Percentiles rank a stretch among this genome's conserved stretches.
Conservation (phyloP, 225 moss, liverwort and hornwort species). For the Rhytidiadelphus loreus region DNA sequence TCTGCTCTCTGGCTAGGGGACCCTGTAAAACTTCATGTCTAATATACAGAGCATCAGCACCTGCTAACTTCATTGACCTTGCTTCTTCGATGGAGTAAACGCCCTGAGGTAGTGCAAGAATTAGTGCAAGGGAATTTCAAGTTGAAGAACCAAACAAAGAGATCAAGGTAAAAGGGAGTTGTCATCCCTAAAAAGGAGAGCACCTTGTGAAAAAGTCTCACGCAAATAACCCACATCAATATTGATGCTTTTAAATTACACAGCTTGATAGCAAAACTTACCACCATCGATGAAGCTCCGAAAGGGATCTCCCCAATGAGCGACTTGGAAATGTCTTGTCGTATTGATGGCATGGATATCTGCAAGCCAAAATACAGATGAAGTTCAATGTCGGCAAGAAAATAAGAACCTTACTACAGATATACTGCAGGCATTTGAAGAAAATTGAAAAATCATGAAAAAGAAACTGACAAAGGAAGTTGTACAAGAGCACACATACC, state of each 20-base stretch:
- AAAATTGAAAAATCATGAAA: neutral
- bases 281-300: slow-evolving; percentile 84
- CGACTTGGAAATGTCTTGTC: slow-evolving; percentile 77
- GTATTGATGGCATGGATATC: slow-evolving; percentile 77
- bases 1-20: slow-evolving; percentile 40
- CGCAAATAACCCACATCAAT: neutral
- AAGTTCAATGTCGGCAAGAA: neutral
- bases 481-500: slow-evolving; percentile 31
- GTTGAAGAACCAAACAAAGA: neutral
- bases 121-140: neutral
- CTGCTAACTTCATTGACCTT: slow-evolving; percentile 54
- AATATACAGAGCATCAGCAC: slow-evolving; percentile 91
- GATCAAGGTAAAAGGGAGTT: neutral
- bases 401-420: neutral
- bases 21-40: slow-evolving; percentile 81
- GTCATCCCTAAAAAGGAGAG: neutral
- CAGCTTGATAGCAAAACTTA: slow-evolving; percentile 17
- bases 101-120: slow-evolving; percentile 35
- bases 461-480: neutral
- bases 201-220: neutral
- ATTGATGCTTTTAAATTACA: neutral
- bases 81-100: slow-evolving; percentile 88
- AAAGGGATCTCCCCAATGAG: slow-evolving; percentile 88
- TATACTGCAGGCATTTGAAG: neutral
- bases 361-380: slow-evolving; percentile 9